Percentiles rank a stretch among this genome's conserved stretches.
These are phyloP conservation scores for Sphaceloma murrayae DNA, from an alignment of 2,329 filamentous ascomycete species.

Conservation along the genomic window DNA sequence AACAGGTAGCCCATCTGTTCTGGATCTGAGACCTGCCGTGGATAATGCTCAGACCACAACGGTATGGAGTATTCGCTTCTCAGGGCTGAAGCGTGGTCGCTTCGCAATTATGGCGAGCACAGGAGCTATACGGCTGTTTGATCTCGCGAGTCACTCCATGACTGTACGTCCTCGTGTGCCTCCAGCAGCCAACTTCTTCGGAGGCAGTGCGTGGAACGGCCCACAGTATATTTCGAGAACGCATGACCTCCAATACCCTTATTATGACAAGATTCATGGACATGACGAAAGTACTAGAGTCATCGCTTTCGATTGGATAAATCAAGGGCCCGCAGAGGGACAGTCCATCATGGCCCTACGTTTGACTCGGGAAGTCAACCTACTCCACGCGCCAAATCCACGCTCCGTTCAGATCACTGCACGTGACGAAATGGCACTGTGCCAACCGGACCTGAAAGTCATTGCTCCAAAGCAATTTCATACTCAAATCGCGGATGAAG, in stretches of 20 bases:
- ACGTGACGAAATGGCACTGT: slow-evolving; percentile 32
- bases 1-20: slow-evolving; percentile 45
- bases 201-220: slow-evolving; percentile 32
- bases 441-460: slow-evolving; percentile 13
- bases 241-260: slow-evolving; percentile 36
- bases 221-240: slow-evolving; percentile 38
- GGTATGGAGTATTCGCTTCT: slow-evolving; percentile 55
- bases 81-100: slow-evolving; percentile 47
- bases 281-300: slow-evolving; percentile 41
- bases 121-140: slow-evolving; percentile 49
- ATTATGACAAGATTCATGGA: slow-evolving; percentile 36
- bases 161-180: slow-evolving; percentile 14
- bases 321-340: slow-evolving; percentile 37
- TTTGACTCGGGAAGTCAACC: slow-evolving; percentile 42
- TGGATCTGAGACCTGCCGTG: slow-evolving; percentile 49
- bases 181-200: slow-evolving; percentile 22
- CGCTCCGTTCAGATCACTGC: slow-evolving; percentile 36
- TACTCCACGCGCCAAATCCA: slow-evolving; percentile 39
- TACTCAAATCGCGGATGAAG: slow-evolving; percentile 14
- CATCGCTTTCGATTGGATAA: slow-evolving; percentile 54
- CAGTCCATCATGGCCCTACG: slow-evolving; percentile 46
- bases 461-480: slow-evolving; percentile 14
- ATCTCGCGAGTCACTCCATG: slow-evolving; percentile 44
- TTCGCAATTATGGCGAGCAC: slow-evolving; percentile 51
- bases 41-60: slow-evolving; percentile 40